Conservation (phyloP, 2,329 filamentous ascomycete species). For the Leptographium procerum region DNA sequence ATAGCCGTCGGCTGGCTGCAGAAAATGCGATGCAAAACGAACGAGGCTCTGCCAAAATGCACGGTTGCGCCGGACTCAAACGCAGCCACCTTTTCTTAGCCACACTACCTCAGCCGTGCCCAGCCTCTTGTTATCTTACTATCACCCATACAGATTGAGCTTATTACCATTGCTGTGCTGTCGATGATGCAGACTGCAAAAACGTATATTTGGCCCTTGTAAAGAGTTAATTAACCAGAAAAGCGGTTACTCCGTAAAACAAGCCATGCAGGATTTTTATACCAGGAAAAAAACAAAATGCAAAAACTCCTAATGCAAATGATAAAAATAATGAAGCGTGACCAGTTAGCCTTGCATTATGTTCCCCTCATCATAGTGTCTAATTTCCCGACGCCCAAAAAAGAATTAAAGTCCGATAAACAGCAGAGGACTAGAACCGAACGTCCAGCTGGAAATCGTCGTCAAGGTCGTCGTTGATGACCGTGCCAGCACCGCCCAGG, state of each 20-base stretch:
- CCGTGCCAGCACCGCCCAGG: constrained; percentile 23
- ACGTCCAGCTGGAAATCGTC: constrained; percentile 47
- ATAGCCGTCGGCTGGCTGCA: not conserved
- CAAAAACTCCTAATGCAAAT: not conserved
- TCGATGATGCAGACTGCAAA: not conserved
- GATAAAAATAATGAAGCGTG: not conserved
- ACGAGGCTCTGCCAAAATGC: not conserved
- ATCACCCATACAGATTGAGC: too few relatives aligned
- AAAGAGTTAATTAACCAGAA: not conserved
- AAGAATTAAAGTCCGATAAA: not conserved
- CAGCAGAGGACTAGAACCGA: constrained; percentile 14
- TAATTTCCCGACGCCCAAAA: not conserved
- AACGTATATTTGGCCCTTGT: not conserved
- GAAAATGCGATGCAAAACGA: not conserved
- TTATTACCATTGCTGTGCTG: too few relatives aligned
- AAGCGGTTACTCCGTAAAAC: not conserved
- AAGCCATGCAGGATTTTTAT: not conserved
- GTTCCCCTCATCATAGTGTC: not conserved
- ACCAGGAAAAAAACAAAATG: not conserved
- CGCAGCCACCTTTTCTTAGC: not conserved
- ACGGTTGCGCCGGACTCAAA: too few relatives aligned
- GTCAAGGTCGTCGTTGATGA: constrained; percentile 31
- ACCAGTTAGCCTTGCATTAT: not conserved
- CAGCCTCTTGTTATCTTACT: not conserved
- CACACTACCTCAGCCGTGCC: not conserved